A percentile compares a stretch with the other conserved stretches of the same genome.
phyloP scores from a whole-genome alignment of 83 land plant genomes.

The Picea abies region DNA sequence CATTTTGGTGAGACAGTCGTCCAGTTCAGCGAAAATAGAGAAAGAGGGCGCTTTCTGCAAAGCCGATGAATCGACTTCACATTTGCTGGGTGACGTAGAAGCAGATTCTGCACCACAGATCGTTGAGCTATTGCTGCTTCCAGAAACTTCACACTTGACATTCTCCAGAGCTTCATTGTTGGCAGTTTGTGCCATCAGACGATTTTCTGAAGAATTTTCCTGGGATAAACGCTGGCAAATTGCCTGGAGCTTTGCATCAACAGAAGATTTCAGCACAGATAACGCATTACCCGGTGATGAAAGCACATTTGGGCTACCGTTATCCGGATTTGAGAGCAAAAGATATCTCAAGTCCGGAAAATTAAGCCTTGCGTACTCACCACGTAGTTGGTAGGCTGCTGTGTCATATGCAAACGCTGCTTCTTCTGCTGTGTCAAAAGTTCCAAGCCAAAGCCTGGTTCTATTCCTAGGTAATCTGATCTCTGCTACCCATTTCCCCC shows the following conservation, averaged over 20 bases:
- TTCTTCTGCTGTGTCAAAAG: no score
- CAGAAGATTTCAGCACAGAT: constrained; percentile 34
- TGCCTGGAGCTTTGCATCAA: constrained; percentile 55
- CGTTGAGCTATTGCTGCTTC: neutral
- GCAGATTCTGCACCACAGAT: neutral
- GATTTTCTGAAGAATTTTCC: neutral
- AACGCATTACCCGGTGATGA: neutral
- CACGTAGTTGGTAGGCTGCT: constrained; percentile 28
- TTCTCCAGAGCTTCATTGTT: neutral
- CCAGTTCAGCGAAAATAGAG: constrained; percentile 2
- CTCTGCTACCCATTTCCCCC: no score
- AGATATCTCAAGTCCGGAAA: constrained; percentile 15
- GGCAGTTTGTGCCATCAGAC: neutral
- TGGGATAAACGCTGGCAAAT: constrained; percentile 17
- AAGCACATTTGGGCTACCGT: neutral
- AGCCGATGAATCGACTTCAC: neutral
- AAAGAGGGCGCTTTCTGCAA: constrained; percentile 7
- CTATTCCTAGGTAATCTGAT: no score
- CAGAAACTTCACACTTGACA: neutral
- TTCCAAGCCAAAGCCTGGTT: no score
- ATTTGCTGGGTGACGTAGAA: neutral
- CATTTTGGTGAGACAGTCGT: constrained; percentile 11
- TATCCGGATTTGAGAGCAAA: neutral
- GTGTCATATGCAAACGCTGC: constrained; percentile 28
- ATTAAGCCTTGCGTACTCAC: constrained; percentile 25